A percentile compares a stretch with the other conserved stretches of the same genome.
These are phyloP conservation scores for Lachnellula arida DNA, from an alignment of 2,329 filamentous ascomycete genomes.

Conservation along the genomic window DNA sequence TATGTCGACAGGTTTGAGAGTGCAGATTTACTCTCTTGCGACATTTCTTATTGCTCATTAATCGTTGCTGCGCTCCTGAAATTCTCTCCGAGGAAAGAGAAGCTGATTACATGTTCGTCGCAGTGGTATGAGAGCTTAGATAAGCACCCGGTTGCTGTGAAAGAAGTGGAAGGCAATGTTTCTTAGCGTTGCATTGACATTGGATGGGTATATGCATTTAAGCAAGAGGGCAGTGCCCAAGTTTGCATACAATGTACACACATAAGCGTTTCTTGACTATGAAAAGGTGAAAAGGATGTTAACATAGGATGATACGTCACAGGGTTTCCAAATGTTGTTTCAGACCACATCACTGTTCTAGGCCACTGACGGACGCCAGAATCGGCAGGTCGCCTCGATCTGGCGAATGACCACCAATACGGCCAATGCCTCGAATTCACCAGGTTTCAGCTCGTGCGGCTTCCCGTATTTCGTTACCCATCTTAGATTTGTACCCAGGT, in stretches of 20 bases:
- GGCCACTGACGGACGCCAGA: not conserved
- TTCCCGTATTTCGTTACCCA: not conserved
- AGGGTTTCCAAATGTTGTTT: not conserved
- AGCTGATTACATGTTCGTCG: not conserved
- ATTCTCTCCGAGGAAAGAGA: not conserved
- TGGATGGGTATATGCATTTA: not conserved
- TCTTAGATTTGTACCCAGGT: not conserved
- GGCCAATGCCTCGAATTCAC: not conserved
- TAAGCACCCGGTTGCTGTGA: slow-evolving; percentile 41
- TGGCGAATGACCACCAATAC: not conserved
- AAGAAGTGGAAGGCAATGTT: slow-evolving; percentile 13
- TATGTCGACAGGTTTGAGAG: not conserved
- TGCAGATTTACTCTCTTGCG: not conserved
- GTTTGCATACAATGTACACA: not conserved
- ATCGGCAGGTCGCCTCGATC: not conserved
- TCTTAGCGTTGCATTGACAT: not conserved
- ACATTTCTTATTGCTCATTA: not conserved
- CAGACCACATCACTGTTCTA: not conserved
- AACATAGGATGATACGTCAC: not conserved
- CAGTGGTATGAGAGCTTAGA: slow-evolving; percentile 45
- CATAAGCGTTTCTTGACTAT: not conserved
- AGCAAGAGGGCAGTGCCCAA: no score
- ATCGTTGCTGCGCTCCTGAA: not conserved
- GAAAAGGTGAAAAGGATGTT: not conserved
- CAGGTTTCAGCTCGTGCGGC: not conserved